Conservation (phyloP, 306 rosid species). For the Oxytropis ochrocephala region DNA sequence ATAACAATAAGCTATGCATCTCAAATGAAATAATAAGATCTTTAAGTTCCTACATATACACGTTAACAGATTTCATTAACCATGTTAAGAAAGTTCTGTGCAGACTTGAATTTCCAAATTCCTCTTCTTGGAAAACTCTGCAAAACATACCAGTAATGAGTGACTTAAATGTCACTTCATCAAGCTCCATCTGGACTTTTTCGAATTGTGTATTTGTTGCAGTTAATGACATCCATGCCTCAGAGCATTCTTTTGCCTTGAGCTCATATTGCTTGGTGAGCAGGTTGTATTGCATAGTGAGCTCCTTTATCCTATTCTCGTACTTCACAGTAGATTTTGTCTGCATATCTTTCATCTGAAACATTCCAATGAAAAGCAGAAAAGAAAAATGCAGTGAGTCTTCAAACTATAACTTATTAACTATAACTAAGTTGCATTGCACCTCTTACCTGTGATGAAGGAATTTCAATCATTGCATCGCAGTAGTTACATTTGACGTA, state of each 20-base stretch:
- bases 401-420: constrained; percentile 10
- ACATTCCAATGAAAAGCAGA: constrained; percentile 22
- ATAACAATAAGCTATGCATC: background rate
- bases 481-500: constrained; percentile 55
- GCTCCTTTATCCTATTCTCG: constrained; percentile 69
- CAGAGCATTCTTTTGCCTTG: constrained; percentile 77
- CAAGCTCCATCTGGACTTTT: constrained; percentile 65
- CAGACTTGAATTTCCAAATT: background rate
- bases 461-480: constrained; percentile 52
- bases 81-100: background rate
- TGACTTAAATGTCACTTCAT: constrained; percentile 59
- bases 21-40: constrained; percentile 9
- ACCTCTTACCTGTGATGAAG: constrained; percentile 63
- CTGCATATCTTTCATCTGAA: constrained; percentile 64
- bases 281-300: constrained; percentile 25
- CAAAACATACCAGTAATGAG: constrained; percentile 46
- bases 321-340: constrained; percentile 56
- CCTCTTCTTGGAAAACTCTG: background rate
- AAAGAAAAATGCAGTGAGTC: constrained; percentile 25
- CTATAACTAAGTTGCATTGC: constrained; percentile 21
- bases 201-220: constrained; percentile 62
- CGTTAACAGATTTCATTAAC: background rate
- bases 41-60: background rate
- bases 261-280: constrained; percentile 56
- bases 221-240: constrained; percentile 90